A percentile compares a stretch with the other conserved stretches of the same genome.
Conservation (phyloP, 1,284 basidiomycete genomes). For the Taiwanofungus camphoratus region DNA sequence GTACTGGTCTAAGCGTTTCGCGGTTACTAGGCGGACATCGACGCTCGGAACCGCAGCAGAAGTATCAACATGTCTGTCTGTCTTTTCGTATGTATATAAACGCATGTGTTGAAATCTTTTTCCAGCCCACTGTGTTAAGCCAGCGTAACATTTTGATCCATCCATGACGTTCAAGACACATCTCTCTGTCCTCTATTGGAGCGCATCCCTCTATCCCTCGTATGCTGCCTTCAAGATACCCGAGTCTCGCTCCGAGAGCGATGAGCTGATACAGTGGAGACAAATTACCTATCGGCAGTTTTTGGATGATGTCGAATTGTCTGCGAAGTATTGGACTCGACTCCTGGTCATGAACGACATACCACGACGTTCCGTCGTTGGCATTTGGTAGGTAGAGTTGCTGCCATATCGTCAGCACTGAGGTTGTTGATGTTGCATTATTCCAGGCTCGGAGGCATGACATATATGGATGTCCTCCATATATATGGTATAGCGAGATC, state of each 20-base stretch:
- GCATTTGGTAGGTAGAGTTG: constrained; percentile 48
- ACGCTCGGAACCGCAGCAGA: neutral
- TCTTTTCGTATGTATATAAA: neutral
- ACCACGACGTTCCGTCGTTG: constrained; percentile 49
- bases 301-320: constrained; percentile 43
- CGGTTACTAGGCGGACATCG: neutral
- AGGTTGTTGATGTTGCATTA: constrained; percentile 8
- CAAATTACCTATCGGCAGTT: constrained; percentile 49
- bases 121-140: constrained; percentile 5
- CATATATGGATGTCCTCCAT: constrained; percentile 60
- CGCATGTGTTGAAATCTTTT: neutral
- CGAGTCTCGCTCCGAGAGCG: constrained; percentile 29
- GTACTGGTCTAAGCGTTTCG: neutral
- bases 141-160: constrained; percentile 7
- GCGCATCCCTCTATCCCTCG: constrained; percentile 37
- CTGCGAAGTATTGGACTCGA: constrained; percentile 50
- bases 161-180: constrained; percentile 36
- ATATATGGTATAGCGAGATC: constrained; percentile 68
- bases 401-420: neutral
- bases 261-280: constrained; percentile 38
- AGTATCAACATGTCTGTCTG: neutral
- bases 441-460: constrained; percentile 58
- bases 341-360: constrained; percentile 38
- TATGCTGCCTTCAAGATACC: constrained; percentile 47
- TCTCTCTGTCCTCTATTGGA: constrained; percentile 44